These are phyloP conservation scores for Theobroma grandiflorum DNA, from an alignment of 441 rosid genomes.

Conservation along the genomic window DNA sequence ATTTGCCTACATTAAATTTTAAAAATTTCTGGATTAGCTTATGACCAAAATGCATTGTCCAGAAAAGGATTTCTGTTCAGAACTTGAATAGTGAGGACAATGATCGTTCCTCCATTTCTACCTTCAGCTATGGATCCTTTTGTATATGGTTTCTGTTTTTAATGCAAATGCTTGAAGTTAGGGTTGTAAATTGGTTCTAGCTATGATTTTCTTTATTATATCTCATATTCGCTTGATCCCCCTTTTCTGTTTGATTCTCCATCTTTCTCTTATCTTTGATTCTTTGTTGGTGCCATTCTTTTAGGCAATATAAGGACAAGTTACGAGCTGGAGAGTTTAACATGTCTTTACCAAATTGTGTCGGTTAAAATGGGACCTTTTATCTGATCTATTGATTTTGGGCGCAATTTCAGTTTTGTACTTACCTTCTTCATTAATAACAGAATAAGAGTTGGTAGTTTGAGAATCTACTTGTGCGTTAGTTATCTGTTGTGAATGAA, in stretches of 20 bases:
- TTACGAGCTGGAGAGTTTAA: not conserved
- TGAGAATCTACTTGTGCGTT: not conserved
- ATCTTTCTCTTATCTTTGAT: slow-evolving; percentile 3
- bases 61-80: slow-evolving; percentile 4
- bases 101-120: not conserved
- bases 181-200: not conserved
- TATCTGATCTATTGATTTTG: not conserved
- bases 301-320: not conserved
- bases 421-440: not conserved
- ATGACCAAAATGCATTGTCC: not conserved
- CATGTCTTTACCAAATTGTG: not conserved
- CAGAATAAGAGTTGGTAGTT: not conserved
- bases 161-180: not conserved
- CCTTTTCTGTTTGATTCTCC: slow-evolving; percentile 5
- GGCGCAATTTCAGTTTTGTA: not conserved
- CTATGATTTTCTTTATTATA: not conserved
- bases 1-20: slow-evolving; percentile 5
- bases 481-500: not conserved
- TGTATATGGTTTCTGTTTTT: not conserved
- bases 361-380: not conserved
- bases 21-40: slow-evolving; percentile 6
- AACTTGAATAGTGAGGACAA: not conserved
- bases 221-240: not conserved
- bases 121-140: not conserved
- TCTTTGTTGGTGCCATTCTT: slow-evolving; percentile 5